Percentiles rank a stretch among this genome's conserved stretches.
Evolutionary conservation across 352 stramenopile species (phyloP).

Genomic region (Globisporangium radiosum): DNA sequence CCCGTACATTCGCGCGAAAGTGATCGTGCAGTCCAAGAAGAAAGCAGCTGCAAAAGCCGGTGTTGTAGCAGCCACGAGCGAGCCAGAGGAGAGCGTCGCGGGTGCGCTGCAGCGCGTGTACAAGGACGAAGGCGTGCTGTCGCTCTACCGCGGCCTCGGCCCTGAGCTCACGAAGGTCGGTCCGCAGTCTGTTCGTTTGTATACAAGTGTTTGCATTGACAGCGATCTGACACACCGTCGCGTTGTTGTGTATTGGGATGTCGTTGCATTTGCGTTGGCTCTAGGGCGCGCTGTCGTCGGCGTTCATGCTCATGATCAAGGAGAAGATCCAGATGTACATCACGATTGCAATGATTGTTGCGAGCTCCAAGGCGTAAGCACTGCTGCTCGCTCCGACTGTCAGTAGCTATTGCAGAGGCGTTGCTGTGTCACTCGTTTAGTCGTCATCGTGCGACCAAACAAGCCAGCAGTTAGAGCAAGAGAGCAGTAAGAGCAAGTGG

Average conservation of each 20-base stretch:
- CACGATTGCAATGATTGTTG: slow-evolving; percentile 72
- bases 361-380: slow-evolving; percentile 16
- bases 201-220: neutral
- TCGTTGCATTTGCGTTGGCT: slow-evolving; percentile 1
- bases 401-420: too few relatives aligned
- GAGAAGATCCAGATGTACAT: slow-evolving; percentile 94
- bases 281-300: slow-evolving; percentile 92
- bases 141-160: slow-evolving; percentile 91
- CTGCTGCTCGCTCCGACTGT: too few relatives aligned
- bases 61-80: slow-evolving; percentile 10
- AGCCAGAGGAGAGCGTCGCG: slow-evolving; percentile 67
- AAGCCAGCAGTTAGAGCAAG: too few relatives aligned
- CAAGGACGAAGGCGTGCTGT: slow-evolving; percentile 78
- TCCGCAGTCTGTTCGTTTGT: neutral
- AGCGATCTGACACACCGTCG: neutral
- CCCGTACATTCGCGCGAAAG: slow-evolving; percentile 95
- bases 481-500: too few relatives aligned
- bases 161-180: slow-evolving; percentile 89
- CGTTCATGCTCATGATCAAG: slow-evolving; percentile 98
- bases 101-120: slow-evolving; percentile 69
- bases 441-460: too few relatives aligned
- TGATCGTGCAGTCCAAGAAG: slow-evolving; percentile 89
- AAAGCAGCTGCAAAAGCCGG: slow-evolving; percentile 33
- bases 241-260: neutral
- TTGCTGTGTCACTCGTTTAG: too few relatives aligned